Evolutionary conservation across 331 rosid genomes (phyloP).

Genomic region (Quercus tomentella): DNA sequence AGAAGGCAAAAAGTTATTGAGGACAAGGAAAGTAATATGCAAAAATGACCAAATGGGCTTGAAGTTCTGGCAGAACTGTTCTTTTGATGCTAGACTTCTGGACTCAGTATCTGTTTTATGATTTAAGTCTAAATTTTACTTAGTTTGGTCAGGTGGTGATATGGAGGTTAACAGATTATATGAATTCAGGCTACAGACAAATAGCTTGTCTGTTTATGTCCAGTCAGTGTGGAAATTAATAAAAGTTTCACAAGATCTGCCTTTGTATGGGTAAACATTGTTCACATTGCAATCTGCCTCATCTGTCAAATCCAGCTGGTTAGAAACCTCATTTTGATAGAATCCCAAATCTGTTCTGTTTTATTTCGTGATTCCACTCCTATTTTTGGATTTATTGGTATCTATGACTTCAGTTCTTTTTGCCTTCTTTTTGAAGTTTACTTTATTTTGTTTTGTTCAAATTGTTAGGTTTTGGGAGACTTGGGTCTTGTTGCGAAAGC

Average conservation of each 20-base stretch:
- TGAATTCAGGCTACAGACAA: background rate
- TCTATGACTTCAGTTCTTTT: background rate
- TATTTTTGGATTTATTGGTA: background rate
- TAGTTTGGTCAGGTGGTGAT: background rate
- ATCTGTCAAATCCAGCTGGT: background rate
- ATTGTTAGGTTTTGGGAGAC: conserved; percentile 68
- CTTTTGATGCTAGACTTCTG: background rate
- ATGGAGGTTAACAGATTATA: background rate
- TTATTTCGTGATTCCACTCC: background rate
- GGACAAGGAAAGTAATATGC: background rate
- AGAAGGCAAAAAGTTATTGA: background rate
- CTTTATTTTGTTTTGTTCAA: conserved; percentile 6
- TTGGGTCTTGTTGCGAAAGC: conserved; percentile 81
- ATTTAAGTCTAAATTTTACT: background rate
- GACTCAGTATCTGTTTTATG: background rate
- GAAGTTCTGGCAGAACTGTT: background rate
- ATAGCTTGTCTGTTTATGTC: background rate
- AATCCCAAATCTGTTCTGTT: background rate
- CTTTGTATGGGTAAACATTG: background rate
- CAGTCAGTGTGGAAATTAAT: background rate
- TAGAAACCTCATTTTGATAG: background rate
- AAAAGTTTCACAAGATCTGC: background rate
- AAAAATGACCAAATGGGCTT: background rate
- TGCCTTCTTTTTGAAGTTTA: background rate
- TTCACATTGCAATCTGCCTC: background rate